These are phyloP conservation scores for Rubia peregrina DNA, from an alignment of 305 asterid species.

Conservation along the genomic window DNA sequence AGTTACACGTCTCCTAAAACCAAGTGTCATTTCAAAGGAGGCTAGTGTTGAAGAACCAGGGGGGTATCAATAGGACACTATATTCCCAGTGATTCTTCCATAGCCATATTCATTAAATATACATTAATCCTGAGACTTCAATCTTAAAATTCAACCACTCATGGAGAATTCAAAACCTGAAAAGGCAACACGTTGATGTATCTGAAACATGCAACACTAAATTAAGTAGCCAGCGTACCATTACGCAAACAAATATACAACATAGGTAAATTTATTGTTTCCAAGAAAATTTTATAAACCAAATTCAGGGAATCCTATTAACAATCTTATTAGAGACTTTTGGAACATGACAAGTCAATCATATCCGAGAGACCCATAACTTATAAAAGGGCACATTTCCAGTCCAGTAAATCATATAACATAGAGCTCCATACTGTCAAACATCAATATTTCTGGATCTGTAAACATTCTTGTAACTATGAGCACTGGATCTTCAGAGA, in stretches of 20 bases:
- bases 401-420: not conserved
- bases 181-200: not conserved
- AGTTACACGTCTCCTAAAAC: too few relatives aligned
- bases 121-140: too few relatives aligned
- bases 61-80: not conserved
- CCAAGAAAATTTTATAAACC: not conserved
- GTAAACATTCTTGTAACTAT: not conserved
- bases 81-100: too few relatives aligned
- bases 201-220: constrained; percentile 5
- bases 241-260: not conserved
- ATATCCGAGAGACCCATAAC: not conserved
- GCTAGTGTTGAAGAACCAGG: too few relatives aligned
- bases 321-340: not conserved
- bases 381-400: not conserved
- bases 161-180: not conserved
- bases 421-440: not conserved
- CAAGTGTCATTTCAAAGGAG: too few relatives aligned
- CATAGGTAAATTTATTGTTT: not conserved
- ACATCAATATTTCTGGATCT: not conserved
- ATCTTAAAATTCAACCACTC: not conserved
- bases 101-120: not conserved
- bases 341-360: not conserved
- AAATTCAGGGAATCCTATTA: not conserved
- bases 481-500: not conserved
- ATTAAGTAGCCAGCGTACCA: not conserved